Evolutionary conservation across 2,329 filamentous ascomycete species (phyloP), one percentile per base, ranked within the genome.

Genomic region (Drechmeria coniospora): DNA sequence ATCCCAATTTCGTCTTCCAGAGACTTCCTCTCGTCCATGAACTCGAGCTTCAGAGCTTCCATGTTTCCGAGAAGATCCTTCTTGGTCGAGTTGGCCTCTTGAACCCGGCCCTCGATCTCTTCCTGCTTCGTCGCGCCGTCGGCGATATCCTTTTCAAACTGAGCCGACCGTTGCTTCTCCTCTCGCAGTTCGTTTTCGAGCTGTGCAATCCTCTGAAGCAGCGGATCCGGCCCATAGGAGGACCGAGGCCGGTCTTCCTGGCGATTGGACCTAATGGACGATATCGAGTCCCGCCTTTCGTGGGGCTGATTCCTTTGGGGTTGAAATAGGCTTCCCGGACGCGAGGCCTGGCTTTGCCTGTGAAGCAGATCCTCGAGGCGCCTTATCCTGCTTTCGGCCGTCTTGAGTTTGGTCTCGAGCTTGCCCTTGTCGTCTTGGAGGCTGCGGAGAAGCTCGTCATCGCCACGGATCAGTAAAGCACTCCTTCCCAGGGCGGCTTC

Each of bases 1-100:
- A 69, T 67, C 40, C 74, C 77, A 32, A 90, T 74, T 47, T 95
- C 86, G 11, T 71, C 64, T 40, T 93, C 81, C 1, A 95, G 61
- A 8, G 75, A 79, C 43, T 79, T 82, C 21, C 90, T 73, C 51
- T 95, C 87, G 27, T 76, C 74, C 20, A 79, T 64, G 40, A 93
- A 94, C 44, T 95, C 90, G 15, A 73, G 74, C 51, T 94, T 83
- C 38, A 92, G 70, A 9, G 86, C 78, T 46, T 95, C 84, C 58
- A 98, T 82, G 45, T 98, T 98, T 38, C 82, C 78, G 54, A 98
- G 74, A 8, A 98, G 69, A 50, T 95, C 90, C 41, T 80, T 79
- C 51, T 98, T 98, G 1, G 80, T 94, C 3, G 82, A 86, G 41
- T 90, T 82, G 5, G 73, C 81, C 50, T 95, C 87, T 36, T 90